Evolutionary conservation across 108 stramenopile species (phyloP).

Genomic region (Asterionellopsis glacialis): DNA sequence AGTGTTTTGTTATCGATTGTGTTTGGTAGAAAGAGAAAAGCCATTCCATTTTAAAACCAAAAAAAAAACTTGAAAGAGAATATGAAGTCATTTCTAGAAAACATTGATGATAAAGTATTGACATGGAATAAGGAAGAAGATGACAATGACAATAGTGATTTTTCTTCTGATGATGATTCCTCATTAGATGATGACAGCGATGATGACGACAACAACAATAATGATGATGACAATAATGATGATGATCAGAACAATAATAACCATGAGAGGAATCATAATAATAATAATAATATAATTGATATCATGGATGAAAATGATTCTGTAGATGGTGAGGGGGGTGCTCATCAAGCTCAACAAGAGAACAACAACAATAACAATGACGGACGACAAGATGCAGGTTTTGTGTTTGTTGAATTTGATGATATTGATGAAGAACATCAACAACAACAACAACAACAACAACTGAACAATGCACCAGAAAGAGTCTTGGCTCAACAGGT

Average conservation of each 20-base stretch:
- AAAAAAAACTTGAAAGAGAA: too few relatives aligned
- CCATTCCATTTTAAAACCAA: too few relatives aligned
- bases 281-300: not conserved
- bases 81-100: too few relatives aligned
- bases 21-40: too few relatives aligned
- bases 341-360: not conserved
- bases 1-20: too few relatives aligned
- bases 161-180: not conserved
- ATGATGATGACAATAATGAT: not conserved
- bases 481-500: too few relatives aligned
- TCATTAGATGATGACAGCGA: slow-evolving; percentile 1
- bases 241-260: not conserved
- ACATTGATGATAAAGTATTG: too few relatives aligned
- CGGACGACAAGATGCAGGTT: not conserved
- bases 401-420: not conserved
- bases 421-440: not conserved
- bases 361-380: not conserved
- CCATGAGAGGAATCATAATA: not conserved
- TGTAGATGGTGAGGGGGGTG: not conserved
- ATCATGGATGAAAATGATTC: not conserved
- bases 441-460: not conserved
- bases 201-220: not conserved
- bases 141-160: too few relatives aligned
- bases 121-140: too few relatives aligned
- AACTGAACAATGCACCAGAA: not conserved